A percentile compares a stretch with the other conserved stretches of the same genome.
These are phyloP conservation scores for Niveomyces coronatus DNA, from an alignment of 2,329 filamentous ascomycete genomes.

Conservation along the genomic window DNA sequence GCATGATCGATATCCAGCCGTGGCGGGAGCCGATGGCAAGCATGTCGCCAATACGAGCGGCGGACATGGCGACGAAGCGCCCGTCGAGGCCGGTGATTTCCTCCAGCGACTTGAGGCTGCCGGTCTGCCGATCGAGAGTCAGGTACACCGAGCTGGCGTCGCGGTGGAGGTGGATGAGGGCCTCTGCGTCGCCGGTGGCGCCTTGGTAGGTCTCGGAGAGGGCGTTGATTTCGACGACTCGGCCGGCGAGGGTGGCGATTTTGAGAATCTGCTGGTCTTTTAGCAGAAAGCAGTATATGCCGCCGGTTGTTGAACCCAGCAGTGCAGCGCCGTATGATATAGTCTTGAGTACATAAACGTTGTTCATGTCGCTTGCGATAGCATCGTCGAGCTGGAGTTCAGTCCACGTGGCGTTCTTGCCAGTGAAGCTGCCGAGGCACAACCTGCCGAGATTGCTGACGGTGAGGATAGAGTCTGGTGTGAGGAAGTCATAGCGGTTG, in stretches of 20 bases:
- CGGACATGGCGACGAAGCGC: conserved; percentile 40
- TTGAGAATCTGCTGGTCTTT: conserved; percentile 19
- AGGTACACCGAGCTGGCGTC: conserved; percentile 33
- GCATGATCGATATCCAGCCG: conserved; percentile 33
- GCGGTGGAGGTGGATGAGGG: conserved; percentile 38
- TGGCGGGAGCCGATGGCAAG: conserved; percentile 45
- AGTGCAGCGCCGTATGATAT: conserved; percentile 29
- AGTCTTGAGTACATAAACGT: conserved; percentile 37
- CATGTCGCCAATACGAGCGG: conserved; percentile 27
- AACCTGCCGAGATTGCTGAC: conserved; percentile 52
- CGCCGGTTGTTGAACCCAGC: conserved; percentile 38
- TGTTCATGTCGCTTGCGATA: conserved; percentile 28
- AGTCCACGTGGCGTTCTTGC: conserved; percentile 28
- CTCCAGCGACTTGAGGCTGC: conserved; percentile 18
- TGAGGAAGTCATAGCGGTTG: conserved; percentile 54
- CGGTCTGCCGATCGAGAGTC: conserved; percentile 24
- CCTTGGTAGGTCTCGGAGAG: conserved; percentile 17
- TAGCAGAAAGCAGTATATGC: conserved; percentile 34
- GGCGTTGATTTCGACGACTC: conserved; percentile 41
- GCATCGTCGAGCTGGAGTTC: conserved; percentile 25
- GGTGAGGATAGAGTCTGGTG: conserved; percentile 40
- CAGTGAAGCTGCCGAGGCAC: conserved; percentile 32
- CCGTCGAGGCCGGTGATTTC: conserved; percentile 30
- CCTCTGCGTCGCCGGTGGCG: conserved; percentile 14
- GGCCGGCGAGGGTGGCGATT: conserved; percentile 32